phyloP scores from a whole-genome alignment of 31 red algal species.

The Porphyra umbilicalis region DNA sequence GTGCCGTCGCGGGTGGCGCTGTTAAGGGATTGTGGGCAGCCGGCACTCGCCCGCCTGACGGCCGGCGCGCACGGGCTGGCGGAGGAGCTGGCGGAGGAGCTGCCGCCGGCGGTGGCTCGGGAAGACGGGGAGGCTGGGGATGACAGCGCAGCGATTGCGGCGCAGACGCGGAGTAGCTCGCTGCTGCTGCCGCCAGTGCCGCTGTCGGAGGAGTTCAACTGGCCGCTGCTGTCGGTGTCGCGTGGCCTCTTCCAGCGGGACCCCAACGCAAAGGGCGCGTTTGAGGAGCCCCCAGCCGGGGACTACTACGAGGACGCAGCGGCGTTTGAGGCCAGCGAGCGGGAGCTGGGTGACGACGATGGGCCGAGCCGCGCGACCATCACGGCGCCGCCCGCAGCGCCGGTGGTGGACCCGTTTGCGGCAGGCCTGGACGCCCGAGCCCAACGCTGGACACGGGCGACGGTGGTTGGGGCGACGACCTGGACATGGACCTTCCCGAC shows the following conservation, averaged over 20 bases:
- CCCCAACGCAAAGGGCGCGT: conserved; percentile 69
- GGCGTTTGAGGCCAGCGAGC: conserved; percentile 58
- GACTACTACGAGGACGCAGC: conserved; percentile 97
- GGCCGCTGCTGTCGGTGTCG: conserved; percentile 61
- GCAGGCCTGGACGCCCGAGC: conserved; percentile 36
- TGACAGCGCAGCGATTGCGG: background rate
- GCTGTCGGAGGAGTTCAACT: conserved; percentile 41
- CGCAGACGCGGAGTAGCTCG: background rate
- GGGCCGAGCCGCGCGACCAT: conserved; percentile 3
- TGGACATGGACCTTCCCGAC: conserved; percentile 39
- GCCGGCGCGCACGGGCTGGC: conserved; percentile 56
- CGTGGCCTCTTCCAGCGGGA: conserved; percentile 65
- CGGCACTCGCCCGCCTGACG: conserved; percentile 56
- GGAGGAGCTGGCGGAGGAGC: conserved; percentile 54
- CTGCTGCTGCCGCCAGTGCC: conserved; percentile 61
- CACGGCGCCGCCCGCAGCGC: conserved; percentile 4
- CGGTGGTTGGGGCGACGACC: conserved; percentile 68
- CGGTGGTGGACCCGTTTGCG: conserved; percentile 64
- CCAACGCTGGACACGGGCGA: conserved; percentile 35
- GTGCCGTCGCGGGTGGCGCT: conserved; percentile 35
- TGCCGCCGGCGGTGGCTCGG: background rate
- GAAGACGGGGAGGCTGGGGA: conserved; percentile 20
- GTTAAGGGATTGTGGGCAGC: conserved; percentile 65
- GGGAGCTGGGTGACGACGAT: conserved; percentile 41
- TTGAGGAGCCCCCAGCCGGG: conserved; percentile 73